phyloP scores from a whole-genome alignment of 148 eudicot genomes.

The Tetragonia tetragonoides region DNA sequence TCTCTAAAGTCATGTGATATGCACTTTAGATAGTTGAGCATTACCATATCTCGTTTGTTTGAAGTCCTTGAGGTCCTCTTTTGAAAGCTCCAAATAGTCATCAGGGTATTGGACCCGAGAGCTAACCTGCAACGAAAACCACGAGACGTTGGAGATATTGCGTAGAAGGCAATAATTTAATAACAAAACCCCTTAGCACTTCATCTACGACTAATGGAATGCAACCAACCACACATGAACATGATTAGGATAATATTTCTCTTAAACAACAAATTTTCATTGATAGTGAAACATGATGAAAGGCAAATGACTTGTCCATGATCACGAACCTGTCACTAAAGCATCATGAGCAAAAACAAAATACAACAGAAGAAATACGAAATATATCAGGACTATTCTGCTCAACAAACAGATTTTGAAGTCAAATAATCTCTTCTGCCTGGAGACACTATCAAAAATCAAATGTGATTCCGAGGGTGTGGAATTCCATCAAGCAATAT shows the following conservation, averaged over 20 bases:
- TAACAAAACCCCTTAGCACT: not conserved
- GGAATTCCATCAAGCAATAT: not conserved
- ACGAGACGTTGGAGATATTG: constrained; percentile 15
- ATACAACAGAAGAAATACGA: not conserved
- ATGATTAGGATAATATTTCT: not conserved
- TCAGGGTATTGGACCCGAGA: constrained; percentile 89
- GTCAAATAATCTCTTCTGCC: not conserved
- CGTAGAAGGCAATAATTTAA: not conserved
- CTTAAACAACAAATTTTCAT: not conserved
- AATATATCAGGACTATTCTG: not conserved
- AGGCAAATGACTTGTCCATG: not conserved
- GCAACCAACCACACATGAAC: constrained; percentile 1
- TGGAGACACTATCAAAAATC: not conserved
- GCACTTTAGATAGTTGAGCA: not conserved
- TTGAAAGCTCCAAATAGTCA: constrained; percentile 84
- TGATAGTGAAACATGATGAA: constrained; percentile 4
- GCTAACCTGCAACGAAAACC: constrained; percentile 61
- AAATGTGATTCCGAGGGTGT: not conserved
- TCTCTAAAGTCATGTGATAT: not conserved
- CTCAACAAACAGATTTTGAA: constrained; percentile 2
- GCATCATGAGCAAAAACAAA: not conserved
- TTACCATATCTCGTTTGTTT: constrained; percentile 98
- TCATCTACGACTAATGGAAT: not conserved
- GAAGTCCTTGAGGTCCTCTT: constrained; percentile 90
- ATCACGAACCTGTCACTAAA: not conserved